Percentiles rank a stretch among this genome's conserved stretches.
Conservation (phyloP, 75 land plant genomes). For the Cryptomeria japonica region DNA sequence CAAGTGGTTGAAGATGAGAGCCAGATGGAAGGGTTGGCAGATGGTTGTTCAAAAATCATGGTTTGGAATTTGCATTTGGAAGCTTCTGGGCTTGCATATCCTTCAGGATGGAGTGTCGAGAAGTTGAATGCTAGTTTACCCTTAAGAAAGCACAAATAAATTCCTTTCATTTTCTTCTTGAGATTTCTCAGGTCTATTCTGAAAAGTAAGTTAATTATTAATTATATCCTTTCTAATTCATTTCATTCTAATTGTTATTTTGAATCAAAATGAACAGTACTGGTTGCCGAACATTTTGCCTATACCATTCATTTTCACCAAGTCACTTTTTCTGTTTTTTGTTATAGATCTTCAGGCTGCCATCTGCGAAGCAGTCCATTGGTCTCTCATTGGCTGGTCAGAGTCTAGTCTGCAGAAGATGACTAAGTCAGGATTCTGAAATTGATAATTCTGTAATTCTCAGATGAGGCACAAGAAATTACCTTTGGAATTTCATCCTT, state of each 20-base stretch:
- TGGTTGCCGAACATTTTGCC: neutral
- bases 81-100: conserved; percentile 50
- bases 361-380: neutral
- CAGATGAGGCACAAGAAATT: conserved; percentile 4
- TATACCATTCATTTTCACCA: neutral
- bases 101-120: conserved; percentile 76
- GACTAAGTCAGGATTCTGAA: neutral
- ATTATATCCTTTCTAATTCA: neutral
- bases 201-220: neutral
- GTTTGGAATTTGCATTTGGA: conserved; percentile 97
- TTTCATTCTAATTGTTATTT: neutral
- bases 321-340: neutral
- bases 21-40: conserved; percentile 86
- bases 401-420: conserved; percentile 1
- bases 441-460: conserved; percentile 11
- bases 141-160: conserved; percentile 10
- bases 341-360: conserved; percentile 2
- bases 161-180: neutral
- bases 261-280: neutral
- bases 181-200: neutral
- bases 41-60: conserved; percentile 74
- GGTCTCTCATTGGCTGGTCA: conserved; percentile 7
- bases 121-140: conserved; percentile 43
- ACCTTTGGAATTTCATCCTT: neutral
- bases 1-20: conserved; percentile 95